These are phyloP conservation scores for Eucommia ulmoides DNA, from an alignment of 257 asterid genomes.

Conservation along the genomic window DNA sequence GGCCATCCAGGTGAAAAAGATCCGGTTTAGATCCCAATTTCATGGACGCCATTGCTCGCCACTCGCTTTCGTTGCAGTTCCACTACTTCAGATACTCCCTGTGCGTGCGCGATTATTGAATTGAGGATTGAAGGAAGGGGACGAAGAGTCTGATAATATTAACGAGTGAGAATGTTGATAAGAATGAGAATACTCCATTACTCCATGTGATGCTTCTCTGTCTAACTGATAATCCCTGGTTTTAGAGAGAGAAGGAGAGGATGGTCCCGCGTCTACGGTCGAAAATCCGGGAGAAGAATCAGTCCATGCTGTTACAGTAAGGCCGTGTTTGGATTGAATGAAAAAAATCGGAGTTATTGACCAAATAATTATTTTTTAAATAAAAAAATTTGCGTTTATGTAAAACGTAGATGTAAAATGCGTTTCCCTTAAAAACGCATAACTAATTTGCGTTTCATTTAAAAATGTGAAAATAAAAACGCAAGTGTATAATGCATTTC, in stretches of 20 bases:
- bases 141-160: not conserved
- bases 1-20: slow-evolving; percentile 29
- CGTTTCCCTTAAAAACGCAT: no score
- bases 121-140: not conserved
- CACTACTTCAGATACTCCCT: not conserved
- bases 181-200: not conserved
- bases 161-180: not conserved
- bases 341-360: no score
- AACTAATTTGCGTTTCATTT: no score
- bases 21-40: slow-evolving; percentile 33
- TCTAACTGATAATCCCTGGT: not conserved
- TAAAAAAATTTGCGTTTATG: no score
- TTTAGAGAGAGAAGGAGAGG: slow-evolving; percentile 4
- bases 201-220: not conserved
- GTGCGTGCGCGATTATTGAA: not conserved
- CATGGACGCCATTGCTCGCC: slow-evolving; percentile 30
- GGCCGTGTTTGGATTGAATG: no score
- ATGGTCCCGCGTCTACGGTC: slow-evolving; percentile 19
- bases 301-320: slow-evolving; percentile 9
- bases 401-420: no score
- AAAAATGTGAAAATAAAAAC: no score
- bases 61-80: slow-evolving; percentile 5
- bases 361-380: no score
- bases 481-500: no score
- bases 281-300: slow-evolving; percentile 13